These are phyloP conservation scores for Kwoniella dendrophila DNA, from an alignment of 768 basidiomycete genomes.

Conservation along the genomic window DNA sequence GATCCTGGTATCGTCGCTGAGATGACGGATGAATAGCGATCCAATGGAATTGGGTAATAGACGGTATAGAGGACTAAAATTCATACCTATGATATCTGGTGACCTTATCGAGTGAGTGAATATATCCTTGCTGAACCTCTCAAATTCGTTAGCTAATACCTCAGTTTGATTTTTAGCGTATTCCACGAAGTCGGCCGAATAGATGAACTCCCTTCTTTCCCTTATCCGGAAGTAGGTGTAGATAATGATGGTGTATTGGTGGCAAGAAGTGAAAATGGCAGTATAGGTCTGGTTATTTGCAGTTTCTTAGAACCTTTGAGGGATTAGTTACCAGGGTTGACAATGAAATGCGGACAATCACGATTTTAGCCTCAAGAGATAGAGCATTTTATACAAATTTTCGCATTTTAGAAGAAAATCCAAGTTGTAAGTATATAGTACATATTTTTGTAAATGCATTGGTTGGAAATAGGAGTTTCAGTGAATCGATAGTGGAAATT, in stretches of 20 bases:
- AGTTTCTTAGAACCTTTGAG: slow-evolving; percentile 52
- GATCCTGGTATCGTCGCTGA: no score
- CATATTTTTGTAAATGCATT: no score
- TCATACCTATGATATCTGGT: slow-evolving; percentile 48
- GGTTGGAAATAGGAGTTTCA: no score
- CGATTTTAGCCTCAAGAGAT: no score
- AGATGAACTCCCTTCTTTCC: slow-evolving; percentile 53
- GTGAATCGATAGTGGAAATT: no score
- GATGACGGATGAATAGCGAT: slow-evolving; percentile 29
- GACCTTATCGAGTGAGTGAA: slow-evolving; percentile 52
- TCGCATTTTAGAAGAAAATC: no score
- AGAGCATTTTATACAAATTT: no score
- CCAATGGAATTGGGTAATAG: slow-evolving; percentile 30
- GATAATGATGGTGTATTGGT: slow-evolving; percentile 56
- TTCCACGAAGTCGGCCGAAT: slow-evolving; percentile 56
- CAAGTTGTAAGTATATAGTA: no score
- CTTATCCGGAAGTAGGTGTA: slow-evolving; percentile 53
- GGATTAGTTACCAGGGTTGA: slow-evolving; percentile 2
- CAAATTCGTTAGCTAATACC: neutral
- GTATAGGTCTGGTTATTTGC: slow-evolving; percentile 55
- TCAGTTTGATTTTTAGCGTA: slow-evolving; percentile 32
- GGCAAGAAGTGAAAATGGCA: slow-evolving; percentile 39
- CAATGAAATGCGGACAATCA: neutral
- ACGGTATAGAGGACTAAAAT: slow-evolving; percentile 49
- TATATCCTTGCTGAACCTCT: neutral